Evolutionary conservation across 768 basidiomycete genomes (phyloP).

Genomic region (Tylopilus felleus): DNA sequence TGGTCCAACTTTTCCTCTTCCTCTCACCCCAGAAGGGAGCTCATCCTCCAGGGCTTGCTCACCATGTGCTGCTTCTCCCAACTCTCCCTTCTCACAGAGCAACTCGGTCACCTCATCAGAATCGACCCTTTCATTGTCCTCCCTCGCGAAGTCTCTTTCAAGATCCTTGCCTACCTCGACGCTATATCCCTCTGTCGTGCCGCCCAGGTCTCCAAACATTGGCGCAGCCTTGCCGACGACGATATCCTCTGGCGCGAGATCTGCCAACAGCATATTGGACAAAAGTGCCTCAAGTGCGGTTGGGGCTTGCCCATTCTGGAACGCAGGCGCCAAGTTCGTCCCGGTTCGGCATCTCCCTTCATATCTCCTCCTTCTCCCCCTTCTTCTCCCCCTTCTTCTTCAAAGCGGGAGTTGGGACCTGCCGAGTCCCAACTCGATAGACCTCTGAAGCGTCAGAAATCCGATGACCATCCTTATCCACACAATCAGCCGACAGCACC

Average conservation of each 20-base stretch:
- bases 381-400: slow-evolving; percentile 20
- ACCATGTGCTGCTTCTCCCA: slow-evolving; percentile 99
- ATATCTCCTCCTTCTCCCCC: slow-evolving; percentile 25
- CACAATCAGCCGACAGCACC: not conserved
- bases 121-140: slow-evolving; percentile 92
- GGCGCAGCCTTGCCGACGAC: slow-evolving; percentile 91
- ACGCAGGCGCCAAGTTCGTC: slow-evolving; percentile 52
- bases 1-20: slow-evolving; percentile 98
- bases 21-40: slow-evolving; percentile 82
- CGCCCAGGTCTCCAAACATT: slow-evolving; percentile 81
- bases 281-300: slow-evolving; percentile 94
- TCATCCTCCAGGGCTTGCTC: slow-evolving; percentile 94
- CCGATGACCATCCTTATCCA: not conserved
- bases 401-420: slow-evolving; percentile 42
- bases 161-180: slow-evolving; percentile 84
- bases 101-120: slow-evolving; percentile 87
- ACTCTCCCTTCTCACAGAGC: slow-evolving; percentile 91
- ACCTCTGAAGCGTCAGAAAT: slow-evolving; percentile 52
- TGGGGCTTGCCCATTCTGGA: slow-evolving; percentile 95
- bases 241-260: slow-evolving; percentile 94
- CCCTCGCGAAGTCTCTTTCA: slow-evolving; percentile 86
- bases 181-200: slow-evolving; percentile 91
- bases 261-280: slow-evolving; percentile 97
- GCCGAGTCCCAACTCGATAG: slow-evolving; percentile 27
- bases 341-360: slow-evolving; percentile 39